Evolutionary conservation across 306 rosid species (phyloP).

Genomic region (Purshia tridentata): DNA sequence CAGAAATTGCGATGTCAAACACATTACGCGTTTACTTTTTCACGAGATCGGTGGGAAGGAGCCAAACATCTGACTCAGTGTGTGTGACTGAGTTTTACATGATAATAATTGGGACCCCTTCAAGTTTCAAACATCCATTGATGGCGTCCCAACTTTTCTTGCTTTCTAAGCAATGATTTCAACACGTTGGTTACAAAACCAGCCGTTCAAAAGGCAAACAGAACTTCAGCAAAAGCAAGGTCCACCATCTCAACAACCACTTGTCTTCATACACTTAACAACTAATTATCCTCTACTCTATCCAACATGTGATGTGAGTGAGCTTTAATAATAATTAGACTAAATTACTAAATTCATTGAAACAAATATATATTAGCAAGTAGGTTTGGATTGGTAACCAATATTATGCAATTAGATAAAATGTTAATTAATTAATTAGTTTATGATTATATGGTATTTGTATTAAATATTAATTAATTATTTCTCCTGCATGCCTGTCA

Average conservation of each 20-base stretch:
- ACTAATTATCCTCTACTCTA: too few relatives aligned
- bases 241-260: not conserved
- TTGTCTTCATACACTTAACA: too few relatives aligned
- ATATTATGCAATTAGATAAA: not conserved
- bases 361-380: not conserved
- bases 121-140: not conserved
- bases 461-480: not conserved
- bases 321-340: not conserved
- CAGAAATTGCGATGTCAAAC: not conserved
- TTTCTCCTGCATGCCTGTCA: conserved; percentile 15
- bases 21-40: conserved; percentile 10
- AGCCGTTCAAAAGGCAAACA: not conserved
- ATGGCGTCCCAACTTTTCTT: not conserved
- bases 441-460: not conserved
- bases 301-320: not conserved
- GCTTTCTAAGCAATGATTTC: conserved; percentile 3
- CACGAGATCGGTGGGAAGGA: not conserved
- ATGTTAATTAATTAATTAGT: not conserved
- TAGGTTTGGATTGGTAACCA: conserved; percentile 17
- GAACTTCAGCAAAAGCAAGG: not conserved
- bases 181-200: conserved; percentile 1
- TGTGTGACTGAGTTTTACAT: not conserved
- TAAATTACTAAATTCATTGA: not conserved
- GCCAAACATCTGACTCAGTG: not conserved
- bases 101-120: conserved; percentile 7